phyloP scores from a whole-genome alignment of 345 rosid genomes.

The Punica granatum region DNA sequence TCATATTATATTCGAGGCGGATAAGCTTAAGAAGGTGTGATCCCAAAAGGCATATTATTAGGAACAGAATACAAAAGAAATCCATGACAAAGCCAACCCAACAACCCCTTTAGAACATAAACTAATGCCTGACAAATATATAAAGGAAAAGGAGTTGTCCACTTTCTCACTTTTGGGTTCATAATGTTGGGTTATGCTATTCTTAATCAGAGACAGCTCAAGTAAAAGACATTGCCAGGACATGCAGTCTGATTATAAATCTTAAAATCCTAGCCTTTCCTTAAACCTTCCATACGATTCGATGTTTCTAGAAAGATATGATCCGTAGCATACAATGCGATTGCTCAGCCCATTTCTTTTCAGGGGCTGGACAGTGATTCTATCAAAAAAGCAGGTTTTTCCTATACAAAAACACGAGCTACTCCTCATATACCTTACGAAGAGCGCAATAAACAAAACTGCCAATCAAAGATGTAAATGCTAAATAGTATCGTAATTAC shows the following conservation, averaged over 20 bases:
- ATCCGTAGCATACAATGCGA: neutral
- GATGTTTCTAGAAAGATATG: neutral
- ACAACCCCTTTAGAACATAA: constrained; percentile 6
- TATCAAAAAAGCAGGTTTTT: neutral
- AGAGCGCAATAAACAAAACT: neutral
- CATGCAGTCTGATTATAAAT: neutral
- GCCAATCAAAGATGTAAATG: neutral
- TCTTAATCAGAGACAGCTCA: neutral
- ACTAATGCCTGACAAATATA: neutral
- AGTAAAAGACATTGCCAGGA: neutral
- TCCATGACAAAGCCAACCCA: constrained; percentile 4
- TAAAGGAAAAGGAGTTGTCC: neutral
- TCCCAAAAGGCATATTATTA: neutral
- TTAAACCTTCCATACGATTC: neutral
- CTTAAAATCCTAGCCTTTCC: neutral
- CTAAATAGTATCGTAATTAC: neutral
- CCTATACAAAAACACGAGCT: neutral
- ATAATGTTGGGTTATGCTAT: neutral
- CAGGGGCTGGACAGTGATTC: neutral
- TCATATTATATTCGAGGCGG: neutral
- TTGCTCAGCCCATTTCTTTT: neutral
- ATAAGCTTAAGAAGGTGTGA: neutral
- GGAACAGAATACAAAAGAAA: neutral
- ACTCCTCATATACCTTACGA: neutral
- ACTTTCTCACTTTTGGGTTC: neutral